Base-by-base conservation (phyloP, 495 filamentous ascomycete genomes). In the Trichoderma asperelloides region DNA sequence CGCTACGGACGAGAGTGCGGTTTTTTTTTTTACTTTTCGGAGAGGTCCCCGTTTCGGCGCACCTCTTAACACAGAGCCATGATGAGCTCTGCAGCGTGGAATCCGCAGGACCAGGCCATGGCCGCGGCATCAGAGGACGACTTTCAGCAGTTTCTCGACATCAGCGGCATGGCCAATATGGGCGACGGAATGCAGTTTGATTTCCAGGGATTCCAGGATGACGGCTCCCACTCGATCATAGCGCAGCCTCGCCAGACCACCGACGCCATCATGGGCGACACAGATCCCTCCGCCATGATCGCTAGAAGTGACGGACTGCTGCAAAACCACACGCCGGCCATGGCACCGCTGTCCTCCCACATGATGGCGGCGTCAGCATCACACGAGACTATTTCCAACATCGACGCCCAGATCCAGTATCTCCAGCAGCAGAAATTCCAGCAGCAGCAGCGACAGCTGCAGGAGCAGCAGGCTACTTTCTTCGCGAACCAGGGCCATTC, bases 321-420 rank as follows among this genome's bases (percentile, higher is more conserved):
- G 70, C 82, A 82, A 60, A 78, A 75, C 40, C 82, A 82, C 62
- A 78, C 83, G 63, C 72, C 81, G 12, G 57, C 80, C 21, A 82
- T 82, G 70, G 80, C 78, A 51, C 65, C 78, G 0, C 74, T 83
- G 13, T 70, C 77, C 65, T 71, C 79, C 33, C 77, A 78, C 67
- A 72, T 78, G 73, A 78, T 82, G 71, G 75, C 78, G 33, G 72
- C 80, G 62, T 74, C 75, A 21, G 72, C 74, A 11, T 74, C 79
- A 45, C 78, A 72, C 71, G 78, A 79, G 64, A 75, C 80, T 40
- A 80, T 81, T 55, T 73, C 81, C 30, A 77, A 80, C 66, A 77
- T 86, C 68, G 83, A 87, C 69, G 82, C 82, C 47, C 84, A 87
- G 72, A 88, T 88, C 70, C 84, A 85, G 63, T 87, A 82, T 70